These are phyloP conservation scores for Spiromastix sp. DNA, from an alignment of 2,329 filamentous ascomycete genomes.

Conservation along the genomic window DNA sequence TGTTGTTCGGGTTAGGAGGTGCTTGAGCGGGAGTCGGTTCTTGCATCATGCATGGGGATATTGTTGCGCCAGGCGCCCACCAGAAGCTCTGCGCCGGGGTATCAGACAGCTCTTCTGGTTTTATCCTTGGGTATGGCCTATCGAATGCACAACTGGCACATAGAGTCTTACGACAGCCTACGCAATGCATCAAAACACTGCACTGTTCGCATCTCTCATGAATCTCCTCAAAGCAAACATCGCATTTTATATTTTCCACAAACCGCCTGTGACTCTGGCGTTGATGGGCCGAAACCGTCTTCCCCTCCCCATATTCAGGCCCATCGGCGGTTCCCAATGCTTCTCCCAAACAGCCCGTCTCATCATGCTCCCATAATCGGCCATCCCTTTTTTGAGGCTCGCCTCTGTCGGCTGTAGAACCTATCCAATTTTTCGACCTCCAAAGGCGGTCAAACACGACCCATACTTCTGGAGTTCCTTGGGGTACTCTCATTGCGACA, in stretches of 20 bases:
- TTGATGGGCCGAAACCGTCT: conserved; percentile 43
- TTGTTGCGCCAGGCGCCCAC: conserved; percentile 48
- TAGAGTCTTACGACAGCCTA: conserved; percentile 49
- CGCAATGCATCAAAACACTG: conserved; percentile 52
- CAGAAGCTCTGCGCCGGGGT: conserved; percentile 36
- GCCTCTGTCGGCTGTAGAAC: conserved; percentile 26
- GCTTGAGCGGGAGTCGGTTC: conserved; percentile 31
- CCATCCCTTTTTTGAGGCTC: conserved; percentile 34
- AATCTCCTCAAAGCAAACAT: conserved; percentile 44
- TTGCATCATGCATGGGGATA: conserved; percentile 49
- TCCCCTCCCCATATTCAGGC: conserved; percentile 39
- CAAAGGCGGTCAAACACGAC: conserved; percentile 52
- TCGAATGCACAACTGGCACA: conserved; percentile 52
- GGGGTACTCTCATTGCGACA: conserved; percentile 44
- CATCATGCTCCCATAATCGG: conserved; percentile 46
- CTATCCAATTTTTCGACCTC: conserved; percentile 50
- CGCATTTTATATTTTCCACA: conserved; percentile 43
- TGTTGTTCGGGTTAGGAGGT: conserved; percentile 11
- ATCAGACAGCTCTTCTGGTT: conserved; percentile 15
- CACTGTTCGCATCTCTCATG: conserved; percentile 50
- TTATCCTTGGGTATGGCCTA: conserved; percentile 37
- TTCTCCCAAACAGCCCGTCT: conserved; percentile 46
- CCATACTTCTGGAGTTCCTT: conserved; percentile 48
- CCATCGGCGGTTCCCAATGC: conserved; percentile 41
- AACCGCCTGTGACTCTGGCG: conserved; percentile 44